These are phyloP conservation scores for Coemansia sp. DNA, from an alignment of 192 early-diverging fungal genomes.

Conservation along the genomic window DNA sequence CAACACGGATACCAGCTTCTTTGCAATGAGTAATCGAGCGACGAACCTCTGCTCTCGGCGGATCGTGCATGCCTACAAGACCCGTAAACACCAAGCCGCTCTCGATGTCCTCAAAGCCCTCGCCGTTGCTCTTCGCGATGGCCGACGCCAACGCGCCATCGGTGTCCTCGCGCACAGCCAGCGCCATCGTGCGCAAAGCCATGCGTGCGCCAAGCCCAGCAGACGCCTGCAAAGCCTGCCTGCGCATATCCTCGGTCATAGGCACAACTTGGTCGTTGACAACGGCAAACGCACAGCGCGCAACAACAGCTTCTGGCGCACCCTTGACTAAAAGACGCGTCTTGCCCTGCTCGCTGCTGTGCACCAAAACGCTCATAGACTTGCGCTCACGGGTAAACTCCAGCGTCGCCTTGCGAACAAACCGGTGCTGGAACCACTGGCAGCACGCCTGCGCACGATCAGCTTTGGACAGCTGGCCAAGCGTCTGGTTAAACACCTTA, in stretches of 20 bases:
- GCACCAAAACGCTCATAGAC: conserved; percentile 93
- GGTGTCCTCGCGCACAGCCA: conserved; percentile 79
- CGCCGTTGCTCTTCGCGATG: conserved; percentile 30
- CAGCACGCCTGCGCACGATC: conserved; percentile 71
- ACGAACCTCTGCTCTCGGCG: conserved; percentile 90
- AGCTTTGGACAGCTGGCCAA: conserved; percentile 53
- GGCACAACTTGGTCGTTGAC: conserved; percentile 54
- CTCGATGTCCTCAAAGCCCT: conserved; percentile 70
- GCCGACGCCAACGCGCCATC: conserved; percentile 58
- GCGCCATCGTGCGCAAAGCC: conserved; percentile 86
- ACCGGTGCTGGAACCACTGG: conserved; percentile 68
- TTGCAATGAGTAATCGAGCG: conserved; percentile 83
- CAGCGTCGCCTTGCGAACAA: conserved; percentile 67
- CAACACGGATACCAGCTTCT: conserved; percentile 94
- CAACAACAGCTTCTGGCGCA: conserved; percentile 90
- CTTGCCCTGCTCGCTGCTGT: conserved; percentile 1
- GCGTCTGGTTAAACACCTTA: conserved; percentile 62
- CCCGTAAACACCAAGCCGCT: conserved; percentile 92
- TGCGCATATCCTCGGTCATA: conserved; percentile 66
- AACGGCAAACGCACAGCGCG: conserved; percentile 69
- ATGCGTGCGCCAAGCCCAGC: conserved; percentile 73
- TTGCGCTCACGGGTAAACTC: conserved; percentile 98
- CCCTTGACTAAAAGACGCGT: conserved; percentile 85
- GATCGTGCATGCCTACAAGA: conserved; percentile 95
- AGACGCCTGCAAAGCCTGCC: conserved; percentile 66